Base-by-base conservation (phyloP, 169 alveolate genomes). In the Plasmodium relictum region DNA sequence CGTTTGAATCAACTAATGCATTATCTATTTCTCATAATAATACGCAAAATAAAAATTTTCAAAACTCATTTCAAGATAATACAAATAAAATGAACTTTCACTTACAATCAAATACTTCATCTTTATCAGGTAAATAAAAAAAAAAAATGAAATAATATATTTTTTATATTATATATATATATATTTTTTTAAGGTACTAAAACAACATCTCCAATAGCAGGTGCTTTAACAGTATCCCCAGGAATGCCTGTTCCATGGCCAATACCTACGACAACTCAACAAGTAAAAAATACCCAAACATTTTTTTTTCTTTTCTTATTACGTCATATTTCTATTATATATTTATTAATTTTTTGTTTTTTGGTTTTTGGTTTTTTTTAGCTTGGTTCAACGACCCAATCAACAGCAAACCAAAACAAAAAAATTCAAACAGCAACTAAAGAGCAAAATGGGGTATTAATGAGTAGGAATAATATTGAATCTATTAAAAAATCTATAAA, bases 171-270 rank as follows among this genome's bases (percentile, higher is more conserved):
- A 10, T 39, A 65, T 65, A 16, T 26, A 39, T 65, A 65, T 16
- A 26, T 65, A n/a, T 65, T 54, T 63, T 31, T 56, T 39, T 9
- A 42, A 62, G 91, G 94, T 0, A 8, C 68, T 18, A 65, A 72
- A 24, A 93, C 95, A 20, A 94, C 97, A 7, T 96, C 97, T 22
- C 97, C 97, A 5, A 94, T 94, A 2, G 97, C 97, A 6, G 97
- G 95, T 5, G 97, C 97, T 4, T 76, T 93, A 24, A 95, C 96
- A 6, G 93, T 95, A 88, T 87, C 94, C 45, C 97, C 97, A 2
- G 97, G 97, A 26, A 95, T 95, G 97, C 97, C 97, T 5, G 95
- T 95, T 41, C 97, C 97, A 14, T 95, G 97, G 97, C 97, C 97
- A 37, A 73, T 94, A n/a, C 97, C 97, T 48, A 95, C 97, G 20